These are phyloP conservation scores for Kuraishia piskuri DNA, from an alignment of 805 yeast genomes.

Conservation along the genomic window DNA sequence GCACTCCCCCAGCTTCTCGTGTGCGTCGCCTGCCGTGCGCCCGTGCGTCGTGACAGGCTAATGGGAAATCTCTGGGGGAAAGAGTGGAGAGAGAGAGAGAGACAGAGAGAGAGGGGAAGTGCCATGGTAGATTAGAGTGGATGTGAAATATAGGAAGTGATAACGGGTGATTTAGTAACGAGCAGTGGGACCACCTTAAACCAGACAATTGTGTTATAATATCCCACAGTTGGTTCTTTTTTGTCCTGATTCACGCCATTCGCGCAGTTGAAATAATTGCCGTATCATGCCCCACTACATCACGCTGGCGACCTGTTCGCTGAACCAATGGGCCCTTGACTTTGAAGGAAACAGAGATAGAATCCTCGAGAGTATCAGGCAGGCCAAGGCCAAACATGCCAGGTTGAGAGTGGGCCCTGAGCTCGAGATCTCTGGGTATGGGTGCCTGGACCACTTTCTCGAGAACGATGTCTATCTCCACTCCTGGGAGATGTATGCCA, in stretches of 20 bases:
- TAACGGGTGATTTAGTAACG: no score
- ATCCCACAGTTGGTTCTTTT: no score
- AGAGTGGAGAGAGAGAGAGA: neutral
- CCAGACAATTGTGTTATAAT: neutral
- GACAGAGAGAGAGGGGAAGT: neutral
- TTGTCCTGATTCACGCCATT: no score
- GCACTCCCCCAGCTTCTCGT: neutral
- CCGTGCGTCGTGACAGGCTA: neutral
- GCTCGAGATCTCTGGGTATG: slow-evolving; percentile 89
- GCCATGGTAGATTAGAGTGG: no score
- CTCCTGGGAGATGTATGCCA: slow-evolving; percentile 90
- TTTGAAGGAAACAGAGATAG: slow-evolving; percentile 96
- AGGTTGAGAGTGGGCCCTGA: slow-evolving; percentile 93
- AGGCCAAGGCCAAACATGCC: slow-evolving; percentile 74
- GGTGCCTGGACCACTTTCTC: slow-evolving; percentile 87
- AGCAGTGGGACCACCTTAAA: neutral
- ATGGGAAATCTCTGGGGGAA: neutral
- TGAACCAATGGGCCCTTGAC: slow-evolving; percentile 98
- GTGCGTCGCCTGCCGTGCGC: neutral
- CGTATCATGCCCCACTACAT: slow-evolving; percentile 76
- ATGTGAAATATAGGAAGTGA: neutral
- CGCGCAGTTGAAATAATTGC: neutral
- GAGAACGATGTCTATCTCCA: slow-evolving; percentile 86
- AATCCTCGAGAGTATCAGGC: slow-evolving; percentile 67
- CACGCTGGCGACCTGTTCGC: slow-evolving; percentile 87